Percentiles rank a stretch among this genome's conserved stretches.
These are phyloP conservation scores for Phytopythium vexans DNA, from an alignment of 352 stramenopile genomes.

Conservation along the genomic window DNA sequence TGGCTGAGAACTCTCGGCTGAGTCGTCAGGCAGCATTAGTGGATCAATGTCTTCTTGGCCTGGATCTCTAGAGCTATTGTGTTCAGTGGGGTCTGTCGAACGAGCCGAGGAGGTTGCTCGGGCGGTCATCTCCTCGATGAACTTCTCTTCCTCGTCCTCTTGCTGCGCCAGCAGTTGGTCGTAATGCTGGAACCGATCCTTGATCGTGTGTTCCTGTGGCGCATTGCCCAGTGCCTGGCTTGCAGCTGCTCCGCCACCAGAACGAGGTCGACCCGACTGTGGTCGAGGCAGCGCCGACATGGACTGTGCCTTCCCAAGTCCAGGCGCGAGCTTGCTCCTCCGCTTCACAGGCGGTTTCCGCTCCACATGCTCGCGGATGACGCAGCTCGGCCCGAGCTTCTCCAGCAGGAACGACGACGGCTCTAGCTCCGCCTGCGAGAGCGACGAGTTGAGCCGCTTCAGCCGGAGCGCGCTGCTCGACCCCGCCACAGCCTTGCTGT, in stretches of 20 bases:
- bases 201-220: conserved; percentile 18
- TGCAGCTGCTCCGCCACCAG: neutral
- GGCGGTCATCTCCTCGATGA: neutral
- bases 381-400: conserved; percentile 53
- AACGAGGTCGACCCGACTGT: neutral
- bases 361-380: conserved; percentile 40
- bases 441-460: conserved; percentile 22
- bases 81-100: too few species aligned
- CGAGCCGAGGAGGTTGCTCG: too few species aligned
- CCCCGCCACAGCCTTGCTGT: conserved; percentile 36
- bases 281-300: conserved; percentile 12
- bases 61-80: too few species aligned
- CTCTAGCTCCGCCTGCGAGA: conserved; percentile 43
- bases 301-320: conserved; percentile 17
- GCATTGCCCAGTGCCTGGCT: neutral
- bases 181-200: conserved; percentile 44
- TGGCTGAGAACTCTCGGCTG: neutral
- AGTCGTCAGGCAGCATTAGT: neutral
- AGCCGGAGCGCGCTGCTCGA: conserved; percentile 32
- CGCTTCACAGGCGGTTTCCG: conserved; percentile 4
- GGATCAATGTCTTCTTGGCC: too few species aligned
- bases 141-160: conserved; percentile 9
- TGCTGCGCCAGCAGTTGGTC: conserved; percentile 34
- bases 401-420: conserved; percentile 69
- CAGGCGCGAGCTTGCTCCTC: conserved; percentile 19